Base-by-base conservation (phyloP, 495 filamentous ascomycete genomes). In the Cercophora scortea region DNA sequence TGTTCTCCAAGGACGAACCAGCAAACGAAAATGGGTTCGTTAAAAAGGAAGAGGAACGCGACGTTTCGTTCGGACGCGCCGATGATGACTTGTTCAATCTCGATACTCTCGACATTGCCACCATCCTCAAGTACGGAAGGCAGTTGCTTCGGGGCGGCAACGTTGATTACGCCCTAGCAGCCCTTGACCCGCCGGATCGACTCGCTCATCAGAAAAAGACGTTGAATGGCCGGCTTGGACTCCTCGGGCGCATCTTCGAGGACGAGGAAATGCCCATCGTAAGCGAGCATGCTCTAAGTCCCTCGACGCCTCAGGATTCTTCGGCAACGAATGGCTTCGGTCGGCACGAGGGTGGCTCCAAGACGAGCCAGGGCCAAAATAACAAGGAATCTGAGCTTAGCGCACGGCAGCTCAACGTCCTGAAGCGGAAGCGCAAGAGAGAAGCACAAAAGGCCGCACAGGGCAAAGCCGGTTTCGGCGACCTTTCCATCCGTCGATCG, bases 121-220 rank as follows among this genome's bases (percentile, higher is more conserved):
- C 82, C 12, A 84, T 97, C 48, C 70, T 98, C 44, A 86, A 80
- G 59, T 84, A 84, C 56, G 93, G 93, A 10, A 88, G 88, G 64
- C 79, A 83, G 51, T 69, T 98, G 8, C 76, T 95, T 18, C 84
- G 90, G 39, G 92, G 88, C 68, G 88, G 85, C 15, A 82, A 82
- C 42, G 88, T 87, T 51, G 90, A 96, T 59, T 93, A 87, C 68
- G 79, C 81, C 10, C 72, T 97, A 32, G 89, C 89, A 1, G 75
- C 79, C 17, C 76, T 97, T 64, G 89, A 95, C 55, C 88, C 93
- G 1, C 80, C 84, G 10, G 74, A 83, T 41, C 81, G 92, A 33
- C 73, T 98, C 36, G 84, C 84, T 17, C 83, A 92, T 60, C 89
- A 94, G 62, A 95, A 94, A 68, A 93, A 89, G 67, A 91, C 85